phyloP scores from a whole-genome alignment of 257 asterid genomes.

The Scutellaria minor region DNA sequence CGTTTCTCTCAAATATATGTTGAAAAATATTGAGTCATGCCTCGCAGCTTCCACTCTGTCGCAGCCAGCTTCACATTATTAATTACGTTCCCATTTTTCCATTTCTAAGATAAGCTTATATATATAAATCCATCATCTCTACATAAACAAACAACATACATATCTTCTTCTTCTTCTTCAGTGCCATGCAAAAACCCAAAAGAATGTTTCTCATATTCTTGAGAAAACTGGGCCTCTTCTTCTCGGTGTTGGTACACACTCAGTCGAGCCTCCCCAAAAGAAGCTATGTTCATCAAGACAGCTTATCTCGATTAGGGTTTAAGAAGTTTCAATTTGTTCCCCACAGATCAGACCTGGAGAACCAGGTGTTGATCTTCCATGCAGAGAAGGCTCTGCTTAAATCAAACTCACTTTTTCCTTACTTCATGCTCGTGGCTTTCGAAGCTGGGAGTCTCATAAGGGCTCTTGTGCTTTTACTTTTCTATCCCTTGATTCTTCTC shows the following conservation, averaged over 20 bases:
- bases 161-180: background rate
- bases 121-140: too few species aligned
- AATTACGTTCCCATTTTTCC: too few species aligned
- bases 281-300: background rate
- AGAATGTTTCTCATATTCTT: conserved; percentile 16
- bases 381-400: conserved; percentile 44
- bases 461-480: conserved; percentile 38
- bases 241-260: conserved; percentile 29
- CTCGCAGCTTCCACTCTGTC: too few species aligned
- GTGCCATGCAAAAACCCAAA: conserved; percentile 12
- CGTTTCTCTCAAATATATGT: too few species aligned
- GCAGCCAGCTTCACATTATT: too few species aligned
- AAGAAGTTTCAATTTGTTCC: conserved; percentile 31
- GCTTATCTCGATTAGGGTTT: conserved; percentile 12
- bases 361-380: conserved; percentile 40
- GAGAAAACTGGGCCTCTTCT: conserved; percentile 12
- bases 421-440: conserved; percentile 57
- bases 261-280: conserved; percentile 12
- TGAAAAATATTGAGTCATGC: too few species aligned
- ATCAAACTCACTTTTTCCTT: conserved; percentile 44
- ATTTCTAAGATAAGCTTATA: too few species aligned
- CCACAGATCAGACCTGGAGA: conserved; percentile 33
- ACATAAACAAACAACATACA: background rate
- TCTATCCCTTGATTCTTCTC: conserved; percentile 25
- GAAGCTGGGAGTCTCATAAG: conserved; percentile 51